Evolutionary conservation across 805 yeast species (phyloP).

Genomic region (Lipomyces mesembrius): DNA sequence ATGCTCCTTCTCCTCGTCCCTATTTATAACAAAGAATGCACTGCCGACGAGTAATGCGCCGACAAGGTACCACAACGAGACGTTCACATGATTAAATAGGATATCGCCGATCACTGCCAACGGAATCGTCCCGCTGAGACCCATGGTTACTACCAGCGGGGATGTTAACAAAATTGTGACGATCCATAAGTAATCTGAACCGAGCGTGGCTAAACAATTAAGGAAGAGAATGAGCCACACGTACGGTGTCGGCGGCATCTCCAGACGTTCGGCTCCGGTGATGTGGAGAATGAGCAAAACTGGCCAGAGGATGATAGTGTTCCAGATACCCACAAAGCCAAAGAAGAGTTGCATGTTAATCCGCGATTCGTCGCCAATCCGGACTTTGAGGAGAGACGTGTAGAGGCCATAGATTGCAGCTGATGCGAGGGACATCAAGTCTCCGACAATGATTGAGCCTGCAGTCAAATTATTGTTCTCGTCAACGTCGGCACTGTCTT

Average conservation of each 20-base stretch:
- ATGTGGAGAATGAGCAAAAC: conserved; percentile 66
- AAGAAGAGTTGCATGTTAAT: conserved; percentile 87
- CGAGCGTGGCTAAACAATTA: conserved; percentile 78
- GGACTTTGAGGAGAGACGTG: conserved; percentile 78
- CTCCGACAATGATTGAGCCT: conserved; percentile 61
- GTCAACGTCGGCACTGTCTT: conserved; percentile 54
- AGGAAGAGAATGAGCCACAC: conserved; percentile 59
- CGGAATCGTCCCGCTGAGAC: conserved; percentile 90
- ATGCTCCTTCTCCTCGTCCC: conserved; percentile 69
- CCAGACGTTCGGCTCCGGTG: conserved; percentile 69
- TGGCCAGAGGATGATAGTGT: conserved; percentile 81
- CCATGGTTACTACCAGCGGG: conserved; percentile 94
- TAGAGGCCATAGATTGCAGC: conserved; percentile 92
- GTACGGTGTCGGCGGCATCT: conserved; percentile 61
- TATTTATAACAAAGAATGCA: conserved; percentile 84
- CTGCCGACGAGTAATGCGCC: conserved; percentile 83
- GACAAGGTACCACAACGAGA: conserved; percentile 65
- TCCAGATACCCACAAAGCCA: conserved; percentile 92
- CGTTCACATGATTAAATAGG: conserved; percentile 64
- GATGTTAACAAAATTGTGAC: conserved; percentile 90
- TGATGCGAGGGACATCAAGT: conserved; percentile 76
- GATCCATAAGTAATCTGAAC: conserved; percentile 95
- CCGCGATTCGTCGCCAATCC: conserved; percentile 71
- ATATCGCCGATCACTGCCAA: conserved; percentile 92
- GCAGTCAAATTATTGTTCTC: conserved; percentile 29